Conservation (phyloP, 129 eudicot genomes). For the Artemisia argyi region DNA sequence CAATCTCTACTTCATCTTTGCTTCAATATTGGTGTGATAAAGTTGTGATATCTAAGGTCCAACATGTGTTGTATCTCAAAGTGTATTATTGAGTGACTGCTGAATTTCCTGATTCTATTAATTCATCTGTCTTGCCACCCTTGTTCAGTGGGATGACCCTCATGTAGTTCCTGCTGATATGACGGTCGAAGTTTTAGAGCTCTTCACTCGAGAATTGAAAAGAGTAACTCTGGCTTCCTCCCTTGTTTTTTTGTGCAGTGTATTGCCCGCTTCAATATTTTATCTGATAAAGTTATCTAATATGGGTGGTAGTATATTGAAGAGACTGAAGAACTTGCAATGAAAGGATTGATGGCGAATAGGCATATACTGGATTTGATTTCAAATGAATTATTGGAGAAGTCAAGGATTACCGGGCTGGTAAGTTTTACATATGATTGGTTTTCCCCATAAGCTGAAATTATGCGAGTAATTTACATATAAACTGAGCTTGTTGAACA, state of each 20-base stretch:
- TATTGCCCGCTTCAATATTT: not conserved
- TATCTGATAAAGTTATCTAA: conserved; percentile 12
- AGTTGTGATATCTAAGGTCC: too few species aligned
- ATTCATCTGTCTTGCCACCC: too few species aligned
- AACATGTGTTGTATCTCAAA: not conserved
- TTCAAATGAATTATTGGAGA: conserved; percentile 55
- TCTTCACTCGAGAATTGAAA: conserved; percentile 84
- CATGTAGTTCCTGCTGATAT: conserved; percentile 72
- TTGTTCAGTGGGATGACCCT: conserved; percentile 86
- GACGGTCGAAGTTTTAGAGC: conserved; percentile 91
- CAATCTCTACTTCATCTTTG: too few species aligned
- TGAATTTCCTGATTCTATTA: conserved; percentile 13
- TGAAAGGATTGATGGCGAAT: conserved; percentile 71
- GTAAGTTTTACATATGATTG: conserved; percentile 38
- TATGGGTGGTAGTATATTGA: conserved; percentile 73
- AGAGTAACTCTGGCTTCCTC: conserved; percentile 52
- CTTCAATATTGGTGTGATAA: too few species aligned
- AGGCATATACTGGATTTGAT: conserved; percentile 75
- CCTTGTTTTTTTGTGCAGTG: not conserved
- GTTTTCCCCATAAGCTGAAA: not conserved
- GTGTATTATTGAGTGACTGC: not conserved
- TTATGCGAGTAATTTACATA: not conserved
- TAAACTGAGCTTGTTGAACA: conserved; percentile 5
- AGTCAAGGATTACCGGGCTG: conserved; percentile 86
- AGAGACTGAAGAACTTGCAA: conserved; percentile 92